A percentile compares a stretch with the other conserved stretches of the same genome.
Evolutionary conservation across 768 basidiomycete genomes (phyloP).

Genomic region (Mycena floridula): DNA sequence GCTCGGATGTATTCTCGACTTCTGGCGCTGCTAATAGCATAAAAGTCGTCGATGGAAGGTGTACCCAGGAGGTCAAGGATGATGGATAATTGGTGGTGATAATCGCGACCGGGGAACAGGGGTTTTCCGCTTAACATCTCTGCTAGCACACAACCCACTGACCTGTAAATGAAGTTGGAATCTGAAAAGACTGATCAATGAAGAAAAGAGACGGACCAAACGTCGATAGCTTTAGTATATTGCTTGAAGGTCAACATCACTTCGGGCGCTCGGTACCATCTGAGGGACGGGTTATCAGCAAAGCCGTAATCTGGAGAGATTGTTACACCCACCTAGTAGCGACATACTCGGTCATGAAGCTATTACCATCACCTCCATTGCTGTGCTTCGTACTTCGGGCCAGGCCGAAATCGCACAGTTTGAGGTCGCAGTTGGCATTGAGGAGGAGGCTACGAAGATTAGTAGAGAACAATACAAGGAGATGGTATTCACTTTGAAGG

Average conservation of each 20-base stretch:
- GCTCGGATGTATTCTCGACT: constrained; percentile 87
- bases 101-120: constrained; percentile 68
- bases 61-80: constrained; percentile 95
- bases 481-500: too few relatives aligned
- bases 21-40: constrained; percentile 50
- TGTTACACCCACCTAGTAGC: constrained; percentile 78
- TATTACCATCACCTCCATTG: constrained; percentile 71
- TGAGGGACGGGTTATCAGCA: too few relatives aligned
- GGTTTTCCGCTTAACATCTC: constrained; percentile 93
- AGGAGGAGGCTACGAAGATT: too few relatives aligned
- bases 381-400: constrained; percentile 72
- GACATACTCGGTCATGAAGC: constrained; percentile 91
- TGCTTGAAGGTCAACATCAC: constrained; percentile 98
- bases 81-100: constrained; percentile 89
- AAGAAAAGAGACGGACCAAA: too few relatives aligned
- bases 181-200: too few relatives aligned
- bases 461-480: too few relatives aligned
- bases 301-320: too few relatives aligned
- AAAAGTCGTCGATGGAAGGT: constrained; percentile 88
- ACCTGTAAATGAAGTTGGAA: too few relatives aligned
- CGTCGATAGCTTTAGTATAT: constrained; percentile 83
- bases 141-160: constrained; percentile 82
- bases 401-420: constrained; percentile 86
- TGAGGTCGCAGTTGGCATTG: constrained; percentile 95
- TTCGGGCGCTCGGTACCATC: constrained; percentile 97